Evolutionary conservation across 2,329 filamentous ascomycete species (phyloP).

Genomic region (Diaporthe sp.): DNA sequence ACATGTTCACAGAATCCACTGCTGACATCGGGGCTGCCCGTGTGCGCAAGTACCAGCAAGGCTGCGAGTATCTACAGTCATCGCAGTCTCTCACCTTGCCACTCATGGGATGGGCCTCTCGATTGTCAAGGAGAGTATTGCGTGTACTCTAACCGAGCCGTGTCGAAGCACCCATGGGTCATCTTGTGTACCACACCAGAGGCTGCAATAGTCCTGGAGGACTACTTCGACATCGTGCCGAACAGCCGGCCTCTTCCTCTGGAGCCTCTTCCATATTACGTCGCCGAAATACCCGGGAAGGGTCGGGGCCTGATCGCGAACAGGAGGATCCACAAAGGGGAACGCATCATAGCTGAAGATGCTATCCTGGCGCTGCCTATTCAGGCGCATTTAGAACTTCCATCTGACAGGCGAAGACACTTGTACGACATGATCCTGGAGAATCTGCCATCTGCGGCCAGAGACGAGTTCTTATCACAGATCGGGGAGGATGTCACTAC

Average conservation of each 20-base stretch:
- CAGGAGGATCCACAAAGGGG: not conserved
- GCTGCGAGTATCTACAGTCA: not conserved
- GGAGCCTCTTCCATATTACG: not conserved
- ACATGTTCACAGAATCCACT: not conserved
- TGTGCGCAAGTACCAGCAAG: conserved; percentile 3
- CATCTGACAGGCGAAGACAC: not conserved
- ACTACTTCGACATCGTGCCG: not conserved
- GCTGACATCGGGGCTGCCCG: not conserved
- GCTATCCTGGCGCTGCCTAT: not conserved
- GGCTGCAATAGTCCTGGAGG: not conserved
- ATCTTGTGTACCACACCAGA: not conserved
- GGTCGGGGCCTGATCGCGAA: not conserved
- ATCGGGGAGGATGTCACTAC: not conserved
- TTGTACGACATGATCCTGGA: not conserved
- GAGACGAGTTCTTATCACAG: not conserved
- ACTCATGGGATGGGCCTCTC: conserved; percentile 3
- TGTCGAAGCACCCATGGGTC: not conserved
- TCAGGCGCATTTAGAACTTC: not conserved
- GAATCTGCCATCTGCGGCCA: not conserved
- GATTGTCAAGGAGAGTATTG: conserved; percentile 10
- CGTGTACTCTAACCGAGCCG: conserved; percentile 9
- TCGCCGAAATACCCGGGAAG: conserved; percentile 1
- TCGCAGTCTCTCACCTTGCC: not conserved
- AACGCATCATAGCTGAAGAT: not conserved
- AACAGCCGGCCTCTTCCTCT: not conserved